Base-by-base conservation (phyloP, 805 yeast species). In the Zygosaccharomyces lentus region DNA sequence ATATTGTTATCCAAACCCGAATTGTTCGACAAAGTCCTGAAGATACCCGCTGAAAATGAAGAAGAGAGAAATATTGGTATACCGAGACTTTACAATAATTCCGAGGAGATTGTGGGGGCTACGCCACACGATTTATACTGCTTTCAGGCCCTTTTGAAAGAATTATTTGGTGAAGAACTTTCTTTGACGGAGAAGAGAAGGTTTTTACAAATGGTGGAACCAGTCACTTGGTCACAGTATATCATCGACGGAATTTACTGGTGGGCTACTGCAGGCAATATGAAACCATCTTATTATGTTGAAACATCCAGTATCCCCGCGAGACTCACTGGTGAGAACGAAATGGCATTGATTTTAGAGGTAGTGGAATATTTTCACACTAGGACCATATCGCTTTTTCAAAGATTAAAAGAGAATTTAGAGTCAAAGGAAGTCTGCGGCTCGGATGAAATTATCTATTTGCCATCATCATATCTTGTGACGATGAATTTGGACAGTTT, bases 401-500 rank as follows among this genome's bases (percentile, higher is more conserved):
- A 54, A 23, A 43, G 40, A 19, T 29, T 64, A 9, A 43, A 52
- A 16, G 41, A 49, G 6, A 41, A 53, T 3, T 35, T 59, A 9
- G 53, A 52, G 13, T 34, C 53, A 2, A 47, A 51, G 26, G 56
- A 52, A 25, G 47, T 34, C 4, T 32, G 30, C 8, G 54, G 46
- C 23, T 30, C 49, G 3, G 51, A 45, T 17, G 55, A 48, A 17
- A 27, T 45, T 3, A 49, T 59, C 1, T 37, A 30, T 6, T 23
- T 61, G 4, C 48, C 59, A 2, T 55, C 64, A 1, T 37, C 47
- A 3, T 52, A 54, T 21, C 48, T 66, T 19, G 42, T 51, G 5
- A 45, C 50, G 8, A 43, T 64, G 46, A 54, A 57, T 10, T 45
- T 66, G 9, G 70, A 66, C 46, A 62, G 68, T 38, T 66, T 66